Evolutionary conservation across 345 rosid species (phyloP), one percentile per base, ranked within the genome.

Genomic region (Bruguiera gymnorhiza): DNA sequence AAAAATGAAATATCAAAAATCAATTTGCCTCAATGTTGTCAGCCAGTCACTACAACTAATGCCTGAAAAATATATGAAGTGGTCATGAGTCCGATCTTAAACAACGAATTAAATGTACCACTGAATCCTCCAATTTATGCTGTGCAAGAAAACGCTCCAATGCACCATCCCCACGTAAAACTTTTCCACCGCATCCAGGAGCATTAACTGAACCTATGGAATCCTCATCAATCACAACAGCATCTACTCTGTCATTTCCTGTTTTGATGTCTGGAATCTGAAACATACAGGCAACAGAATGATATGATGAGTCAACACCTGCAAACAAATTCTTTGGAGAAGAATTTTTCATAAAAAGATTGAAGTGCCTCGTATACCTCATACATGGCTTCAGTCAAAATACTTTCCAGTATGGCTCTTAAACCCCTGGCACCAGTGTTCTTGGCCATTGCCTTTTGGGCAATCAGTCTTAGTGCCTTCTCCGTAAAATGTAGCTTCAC

Each of bases 361-460:
- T 29, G 2, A 34, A 7, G n/a, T 13, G 51, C 62, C 68, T 37
- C 63, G 10, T 24, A 67, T 87, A 89, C 98, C 98, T 94, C 97
- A 79, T 84, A 94, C 98, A 94, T 94, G 69, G 98, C 81, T 84
- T 94, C 98, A 26, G 88, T 91, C 34, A 94, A 85, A 79, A 86
- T 87, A 86, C 81, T 87, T 86, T 94, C 98, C 56, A 94, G 82
- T 73, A 94, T 72, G 81, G 97, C 87, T 81, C 96, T 82, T 59
- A 91, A 85, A 30, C 98, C 97, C 84, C 98, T 86, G 3, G 98
- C 98, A 70, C 98, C 97, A 0, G 98, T 94, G 54, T 91, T 91
- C 81, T 91, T 94, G 60, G 81, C 90, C 92, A 86, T 89, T 9
- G 98, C 96, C 74, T 82, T 91, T 81, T 82, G 82, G 26, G 97